Evolutionary conservation across 2,329 filamentous ascomycete genomes (phyloP).

Genomic region (Fusarium sp.): DNA sequence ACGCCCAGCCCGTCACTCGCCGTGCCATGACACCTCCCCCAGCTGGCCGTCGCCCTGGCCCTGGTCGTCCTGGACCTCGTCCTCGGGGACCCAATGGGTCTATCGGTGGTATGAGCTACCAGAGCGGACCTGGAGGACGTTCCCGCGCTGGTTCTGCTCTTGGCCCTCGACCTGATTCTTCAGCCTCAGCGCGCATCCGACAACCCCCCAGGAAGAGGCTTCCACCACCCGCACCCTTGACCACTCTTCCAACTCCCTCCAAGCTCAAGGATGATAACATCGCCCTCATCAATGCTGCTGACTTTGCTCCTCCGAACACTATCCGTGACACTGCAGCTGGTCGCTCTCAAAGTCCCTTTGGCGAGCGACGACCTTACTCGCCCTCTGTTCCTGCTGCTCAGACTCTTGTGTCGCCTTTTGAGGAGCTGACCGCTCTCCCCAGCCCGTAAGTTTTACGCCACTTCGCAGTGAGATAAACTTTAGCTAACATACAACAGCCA

Average conservation of each 20-base stretch:
- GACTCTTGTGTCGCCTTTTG: conserved; percentile 85
- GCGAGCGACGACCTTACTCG: conserved; percentile 76
- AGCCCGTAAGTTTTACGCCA: conserved; percentile 77
- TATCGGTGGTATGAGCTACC: conserved; percentile 58
- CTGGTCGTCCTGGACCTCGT: conserved; percentile 43
- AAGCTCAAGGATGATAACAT: conserved; percentile 86
- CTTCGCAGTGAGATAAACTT: background rate
- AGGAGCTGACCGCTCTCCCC: conserved; percentile 84
- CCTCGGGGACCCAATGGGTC: conserved; percentile 58
- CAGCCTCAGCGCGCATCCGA: conserved; percentile 61
- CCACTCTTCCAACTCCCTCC: conserved; percentile 83
- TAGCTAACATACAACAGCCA: conserved; percentile 61
- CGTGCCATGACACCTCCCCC: conserved; percentile 97
- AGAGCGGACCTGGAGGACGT: conserved; percentile 61
- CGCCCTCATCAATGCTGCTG: conserved; percentile 72
- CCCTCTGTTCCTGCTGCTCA: conserved; percentile 77
- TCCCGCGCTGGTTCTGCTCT: conserved; percentile 61
- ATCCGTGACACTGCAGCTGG: conserved; percentile 76
- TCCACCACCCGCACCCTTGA: conserved; percentile 78
- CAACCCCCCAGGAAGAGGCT: conserved; percentile 56
- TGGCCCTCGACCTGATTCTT: conserved; percentile 70
- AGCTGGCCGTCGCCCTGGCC: conserved; percentile 56
- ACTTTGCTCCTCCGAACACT: conserved; percentile 84
- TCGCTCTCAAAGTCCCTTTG: conserved; percentile 69
- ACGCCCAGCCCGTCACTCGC: conserved; percentile 83